A percentile compares a stretch with the other conserved stretches of the same genome.
These are phyloP conservation scores for Mycena galopus DNA, from an alignment of 768 basidiomycete genomes.

Conservation along the genomic window DNA sequence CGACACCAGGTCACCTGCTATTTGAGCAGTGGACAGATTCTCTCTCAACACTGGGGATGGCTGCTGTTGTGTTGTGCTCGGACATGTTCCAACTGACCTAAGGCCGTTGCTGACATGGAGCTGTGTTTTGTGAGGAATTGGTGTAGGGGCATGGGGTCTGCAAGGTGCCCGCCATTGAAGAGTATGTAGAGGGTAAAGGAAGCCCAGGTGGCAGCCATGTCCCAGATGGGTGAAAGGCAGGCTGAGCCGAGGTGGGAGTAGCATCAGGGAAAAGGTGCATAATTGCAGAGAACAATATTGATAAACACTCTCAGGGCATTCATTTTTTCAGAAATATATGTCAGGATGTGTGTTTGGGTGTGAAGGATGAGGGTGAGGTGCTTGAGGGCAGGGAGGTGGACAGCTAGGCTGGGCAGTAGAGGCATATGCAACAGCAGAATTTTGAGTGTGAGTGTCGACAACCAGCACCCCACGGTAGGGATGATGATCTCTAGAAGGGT, in stretches of 20 bases:
- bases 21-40: no score
- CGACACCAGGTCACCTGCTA: no score
- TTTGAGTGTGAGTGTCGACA: constrained; percentile 53
- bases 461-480: constrained; percentile 44
- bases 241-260: constrained; percentile 51
- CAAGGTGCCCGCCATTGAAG: constrained; percentile 58
- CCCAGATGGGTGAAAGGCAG: constrained; percentile 54
- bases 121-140: constrained; percentile 53
- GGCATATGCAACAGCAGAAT: constrained; percentile 54
- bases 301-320: constrained; percentile 61
- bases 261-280: constrained; percentile 52
- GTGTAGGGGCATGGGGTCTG: constrained; percentile 48
- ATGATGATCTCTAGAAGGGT: constrained; percentile 55
- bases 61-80: no score
- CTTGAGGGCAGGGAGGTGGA: constrained; percentile 49
- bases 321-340: constrained; percentile 50
- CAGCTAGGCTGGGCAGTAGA: constrained; percentile 46
- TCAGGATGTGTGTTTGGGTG: constrained; percentile 44
- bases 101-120: no score
- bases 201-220: constrained; percentile 52
- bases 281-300: constrained; percentile 57
- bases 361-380: constrained; percentile 52
- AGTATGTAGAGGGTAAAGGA: constrained; percentile 58
- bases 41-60: no score
- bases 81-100: no score